Evolutionary conservation across 176 grass and related monocot species (phyloP), one percentile per base, ranked within the genome.

Genomic region (Ensete glaucum): DNA sequence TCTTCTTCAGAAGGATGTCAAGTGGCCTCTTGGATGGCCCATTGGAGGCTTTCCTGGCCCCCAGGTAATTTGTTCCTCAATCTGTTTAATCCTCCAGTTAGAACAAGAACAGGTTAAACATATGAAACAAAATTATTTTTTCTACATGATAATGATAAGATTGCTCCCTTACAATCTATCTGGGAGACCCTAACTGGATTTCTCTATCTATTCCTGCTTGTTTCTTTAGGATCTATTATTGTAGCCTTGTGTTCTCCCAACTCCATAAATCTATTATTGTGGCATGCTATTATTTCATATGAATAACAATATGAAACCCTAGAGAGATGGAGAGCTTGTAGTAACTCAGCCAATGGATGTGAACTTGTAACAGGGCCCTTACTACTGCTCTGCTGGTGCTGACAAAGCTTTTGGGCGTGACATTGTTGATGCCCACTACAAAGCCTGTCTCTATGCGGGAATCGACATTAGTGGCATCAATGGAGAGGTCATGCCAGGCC

Each of bases 401-500:
- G 94, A 97, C 20, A 97, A 97, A 77, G 85, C 94, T 15, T 97
- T 97, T 26, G 94, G 94, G 3, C 90, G 94, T 3, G 90, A 97
- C 75, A 88, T 97, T 24, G 94, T 97, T 0, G 94, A 97, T 81
- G 88, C 90, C 24, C 94, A 97, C 79, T 97, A 97, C 88, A 97
- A 97, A 69, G 85, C 94, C 21, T 97, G 94, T 80, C 19, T 97
- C 67, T 93, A 97, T 73, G 82, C 94, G 48, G 94, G 94, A 19
- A 87, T 93, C 84, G 93, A 93, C 79, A 97, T 97, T 75, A 97
- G 94, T 62, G 94, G 94, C 62, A 97, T 97, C 87, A 97, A 97
- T 50, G 94, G 90, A 72, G 94, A 97, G 86, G 94, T 97, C 80
- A 97, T 97, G 94, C 94, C 94, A 20, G 94, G 90, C 7, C 94